phyloP scores from a whole-genome alignment of 1,284 basidiomycete species.

The Cerioporus squamosus region DNA sequence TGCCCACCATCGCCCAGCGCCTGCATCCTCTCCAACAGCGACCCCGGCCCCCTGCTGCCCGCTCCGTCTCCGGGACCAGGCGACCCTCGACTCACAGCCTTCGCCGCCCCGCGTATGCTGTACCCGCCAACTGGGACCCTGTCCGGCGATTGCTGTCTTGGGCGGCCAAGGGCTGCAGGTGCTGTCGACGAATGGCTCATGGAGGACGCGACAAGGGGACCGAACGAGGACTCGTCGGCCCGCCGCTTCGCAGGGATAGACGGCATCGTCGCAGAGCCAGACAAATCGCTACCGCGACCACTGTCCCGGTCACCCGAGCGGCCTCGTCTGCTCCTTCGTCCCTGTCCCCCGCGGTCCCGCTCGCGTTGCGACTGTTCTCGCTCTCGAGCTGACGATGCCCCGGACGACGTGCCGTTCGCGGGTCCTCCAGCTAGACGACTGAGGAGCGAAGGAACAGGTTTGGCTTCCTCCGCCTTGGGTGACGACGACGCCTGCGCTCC shows the following conservation, averaged over 20 bases:
- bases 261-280: neutral
- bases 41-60: constrained; percentile 19
- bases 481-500: neutral
- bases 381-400: neutral
- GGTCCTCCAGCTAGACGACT: constrained; percentile 40
- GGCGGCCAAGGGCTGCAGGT: neutral
- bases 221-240: constrained; percentile 18
- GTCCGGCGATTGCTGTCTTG: constrained; percentile 25
- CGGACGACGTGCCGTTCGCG: constrained; percentile 4
- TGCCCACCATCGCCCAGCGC: neutral
- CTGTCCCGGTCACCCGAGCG: neutral
- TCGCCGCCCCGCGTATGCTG: constrained; percentile 63
- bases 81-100: constrained; percentile 19
- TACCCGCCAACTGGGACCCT: constrained; percentile 43
- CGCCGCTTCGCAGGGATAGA: constrained; percentile 28
- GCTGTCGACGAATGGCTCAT: neutral
- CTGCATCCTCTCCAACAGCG: constrained; percentile 51
- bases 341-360: constrained; percentile 3
- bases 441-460: constrained; percentile 43
- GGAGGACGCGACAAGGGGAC: neutral
- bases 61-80: neutral
- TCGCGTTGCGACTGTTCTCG: constrained; percentile 8
- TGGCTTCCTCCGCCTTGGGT: constrained; percentile 25
- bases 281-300: neutral
- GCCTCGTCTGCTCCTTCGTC: constrained; percentile 5